Conservation (phyloP, 2,329 filamentous ascomycete genomes). For the Xylaria digitata region DNA sequence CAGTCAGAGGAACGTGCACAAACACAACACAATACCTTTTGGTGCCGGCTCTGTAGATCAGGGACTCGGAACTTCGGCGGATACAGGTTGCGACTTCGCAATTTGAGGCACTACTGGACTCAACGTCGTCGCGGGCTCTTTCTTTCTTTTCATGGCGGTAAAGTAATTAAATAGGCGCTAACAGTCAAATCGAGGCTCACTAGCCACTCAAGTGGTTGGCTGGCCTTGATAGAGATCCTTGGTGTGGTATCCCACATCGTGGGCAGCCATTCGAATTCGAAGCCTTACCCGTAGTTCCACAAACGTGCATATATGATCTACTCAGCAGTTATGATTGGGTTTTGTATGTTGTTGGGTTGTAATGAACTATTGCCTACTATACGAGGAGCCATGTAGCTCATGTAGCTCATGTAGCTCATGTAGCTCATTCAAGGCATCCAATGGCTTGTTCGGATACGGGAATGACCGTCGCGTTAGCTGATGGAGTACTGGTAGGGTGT, state of each 20-base stretch:
- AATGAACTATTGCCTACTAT: conserved; percentile 4
- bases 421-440: conserved; percentile 20
- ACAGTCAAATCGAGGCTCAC: background rate
- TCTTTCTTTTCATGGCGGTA: background rate
- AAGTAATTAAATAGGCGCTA: background rate
- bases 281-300: conserved; percentile 21
- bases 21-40: conserved; percentile 21
- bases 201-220: background rate
- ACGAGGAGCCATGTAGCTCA: conserved; percentile 7
- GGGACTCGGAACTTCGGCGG: conserved; percentile 46
- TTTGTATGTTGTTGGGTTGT: conserved; percentile 14
- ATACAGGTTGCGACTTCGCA: conserved; percentile 41
- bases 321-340: conserved; percentile 12
- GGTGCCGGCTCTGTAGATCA: conserved; percentile 46
- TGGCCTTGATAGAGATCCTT: conserved; percentile 4
- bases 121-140: background rate
- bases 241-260: background rate
- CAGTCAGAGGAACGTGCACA: conserved; percentile 2
- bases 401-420: conserved; percentile 12
- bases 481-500: conserved; percentile 24
- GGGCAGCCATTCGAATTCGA: conserved; percentile 8
- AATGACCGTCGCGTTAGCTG: conserved; percentile 1
- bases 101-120: conserved; percentile 18
- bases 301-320: conserved; percentile 24
- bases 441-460: conserved; percentile 19